These are phyloP conservation scores for Chlamydomonas eustigma DNA, from an alignment of 139 green algal species.

Conservation along the genomic window DNA sequence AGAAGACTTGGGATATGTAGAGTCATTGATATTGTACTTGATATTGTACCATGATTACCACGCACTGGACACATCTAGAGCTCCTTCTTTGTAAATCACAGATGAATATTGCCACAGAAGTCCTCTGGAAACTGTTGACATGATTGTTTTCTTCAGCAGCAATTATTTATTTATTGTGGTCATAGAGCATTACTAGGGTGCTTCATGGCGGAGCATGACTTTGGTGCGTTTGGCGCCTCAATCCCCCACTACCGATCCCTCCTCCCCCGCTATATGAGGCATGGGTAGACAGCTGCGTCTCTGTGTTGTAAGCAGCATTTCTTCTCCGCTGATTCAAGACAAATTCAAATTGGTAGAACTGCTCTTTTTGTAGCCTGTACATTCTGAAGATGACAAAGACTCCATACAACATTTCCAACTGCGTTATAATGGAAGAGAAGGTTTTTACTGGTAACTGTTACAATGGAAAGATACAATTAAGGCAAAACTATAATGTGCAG, in stretches of 20 bases:
- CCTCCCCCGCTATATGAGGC: neutral
- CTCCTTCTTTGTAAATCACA: too few relatives aligned
- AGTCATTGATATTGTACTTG: too few relatives aligned
- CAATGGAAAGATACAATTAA: too few relatives aligned
- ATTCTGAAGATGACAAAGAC: slow-evolving; percentile 2
- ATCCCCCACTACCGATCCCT: neutral
- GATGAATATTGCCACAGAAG: too few relatives aligned
- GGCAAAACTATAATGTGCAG: too few relatives aligned
- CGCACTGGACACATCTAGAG: too few relatives aligned
- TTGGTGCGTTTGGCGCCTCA: neutral
- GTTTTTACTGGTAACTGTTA: neutral
- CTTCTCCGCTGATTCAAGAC: slow-evolving; percentile 9
- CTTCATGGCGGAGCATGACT: too few relatives aligned
- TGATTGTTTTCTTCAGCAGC: too few relatives aligned
- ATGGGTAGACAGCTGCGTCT: neutral
- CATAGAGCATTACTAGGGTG: too few relatives aligned
- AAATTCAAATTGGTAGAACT: slow-evolving; percentile 21
- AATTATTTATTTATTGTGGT: too few relatives aligned
- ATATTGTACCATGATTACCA: too few relatives aligned
- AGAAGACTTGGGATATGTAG: neutral
- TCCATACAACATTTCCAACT: neutral
- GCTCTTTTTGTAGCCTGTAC: slow-evolving; percentile 14
- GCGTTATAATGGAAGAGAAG: neutral
- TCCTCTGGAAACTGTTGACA: too few relatives aligned
- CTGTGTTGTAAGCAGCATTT: neutral